phyloP scores from a whole-genome alignment of 768 basidiomycete species.

The Xerocomus brunneocitrinus region DNA sequence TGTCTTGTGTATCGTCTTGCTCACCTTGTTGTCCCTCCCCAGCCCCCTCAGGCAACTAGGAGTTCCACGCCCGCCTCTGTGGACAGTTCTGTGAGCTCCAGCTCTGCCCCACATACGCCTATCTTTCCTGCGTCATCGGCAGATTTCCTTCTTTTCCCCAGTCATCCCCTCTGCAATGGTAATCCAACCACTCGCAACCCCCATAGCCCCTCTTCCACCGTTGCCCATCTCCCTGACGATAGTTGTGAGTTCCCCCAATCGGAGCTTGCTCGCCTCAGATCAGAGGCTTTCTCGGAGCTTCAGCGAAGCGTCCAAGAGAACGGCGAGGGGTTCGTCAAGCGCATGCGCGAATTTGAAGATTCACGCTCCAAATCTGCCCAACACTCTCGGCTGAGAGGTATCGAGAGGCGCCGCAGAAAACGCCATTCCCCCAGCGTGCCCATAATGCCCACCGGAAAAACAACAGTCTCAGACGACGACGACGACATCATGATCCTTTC shows the following conservation, averaged over 20 bases:
- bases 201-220: slow-evolving; percentile 22
- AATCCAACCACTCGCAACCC: slow-evolving; percentile 7
- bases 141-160: slow-evolving; percentile 45
- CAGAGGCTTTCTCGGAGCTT: slow-evolving; percentile 63
- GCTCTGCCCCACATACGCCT: slow-evolving; percentile 29
- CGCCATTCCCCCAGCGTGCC: slow-evolving; percentile 28
- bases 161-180: slow-evolving; percentile 11
- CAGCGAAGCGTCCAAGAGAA: slow-evolving; percentile 56
- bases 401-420: slow-evolving; percentile 42
- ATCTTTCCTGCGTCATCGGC: slow-evolving; percentile 45
- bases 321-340: slow-evolving; percentile 63
- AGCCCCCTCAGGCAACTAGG: slow-evolving; percentile 20
- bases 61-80: slow-evolving; percentile 29
- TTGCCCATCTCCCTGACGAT: slow-evolving; percentile 17
- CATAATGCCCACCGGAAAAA: slow-evolving; percentile 14
- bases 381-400: slow-evolving; percentile 36
- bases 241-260: slow-evolving; percentile 19
- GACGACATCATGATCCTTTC: slow-evolving; percentile 57
- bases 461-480: slow-evolving; percentile 34
- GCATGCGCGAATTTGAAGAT: slow-evolving; percentile 71
- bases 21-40: slow-evolving; percentile 2
- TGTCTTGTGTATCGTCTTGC: not conserved
- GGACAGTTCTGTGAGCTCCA: slow-evolving; percentile 26
- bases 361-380: slow-evolving; percentile 41
- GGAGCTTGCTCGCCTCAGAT: slow-evolving; percentile 46